Conservation (phyloP, 768 basidiomycete species). For the Wakefieldia striispora region DNA sequence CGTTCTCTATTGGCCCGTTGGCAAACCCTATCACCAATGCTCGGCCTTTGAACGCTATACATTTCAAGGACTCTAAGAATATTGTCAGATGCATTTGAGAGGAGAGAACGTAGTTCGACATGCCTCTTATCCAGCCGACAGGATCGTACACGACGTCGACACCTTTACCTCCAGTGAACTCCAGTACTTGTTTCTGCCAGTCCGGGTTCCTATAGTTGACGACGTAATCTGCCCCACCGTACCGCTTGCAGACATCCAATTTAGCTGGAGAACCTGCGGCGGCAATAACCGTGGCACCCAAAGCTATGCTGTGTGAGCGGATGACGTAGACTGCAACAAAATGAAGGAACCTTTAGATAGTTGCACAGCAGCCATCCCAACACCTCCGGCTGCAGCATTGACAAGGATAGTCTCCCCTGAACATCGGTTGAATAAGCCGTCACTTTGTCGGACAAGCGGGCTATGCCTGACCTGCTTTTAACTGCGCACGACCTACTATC, state of each 20-base stretch:
- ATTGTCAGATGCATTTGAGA: not conserved
- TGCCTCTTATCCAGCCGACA: slow-evolving; percentile 73
- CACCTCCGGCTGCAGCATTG: slow-evolving; percentile 94
- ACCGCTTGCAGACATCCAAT: slow-evolving; percentile 68
- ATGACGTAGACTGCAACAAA: not conserved
- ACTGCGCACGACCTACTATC: slow-evolving; percentile 76
- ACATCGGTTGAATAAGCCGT: slow-evolving; percentile 6
- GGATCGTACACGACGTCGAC: slow-evolving; percentile 88
- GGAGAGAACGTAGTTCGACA: slow-evolving; percentile 1
- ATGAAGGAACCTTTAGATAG: slow-evolving; percentile 74
- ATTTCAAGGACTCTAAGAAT: slow-evolving; percentile 74
- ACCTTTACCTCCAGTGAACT: slow-evolving; percentile 80
- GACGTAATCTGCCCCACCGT: slow-evolving; percentile 80
- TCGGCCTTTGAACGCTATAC: slow-evolving; percentile 92
- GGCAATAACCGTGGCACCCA: slow-evolving; percentile 94
- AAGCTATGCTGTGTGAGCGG: slow-evolving; percentile 42
- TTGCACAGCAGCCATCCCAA: slow-evolving; percentile 90
- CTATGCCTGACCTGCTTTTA: slow-evolving; percentile 62
- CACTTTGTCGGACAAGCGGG: not conserved
- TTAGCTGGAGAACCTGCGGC: slow-evolving; percentile 82
- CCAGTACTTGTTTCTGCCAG: slow-evolving; percentile 90
- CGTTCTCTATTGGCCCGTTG: slow-evolving; percentile 25
- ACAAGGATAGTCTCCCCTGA: slow-evolving; percentile 89
- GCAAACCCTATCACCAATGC: slow-evolving; percentile 84
- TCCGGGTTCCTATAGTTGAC: slow-evolving; percentile 74